Percentiles rank a stretch among this genome's conserved stretches.
Evolutionary conservation across 306 rosid species (phyloP).

Genomic region (Canavalia gladiata): DNA sequence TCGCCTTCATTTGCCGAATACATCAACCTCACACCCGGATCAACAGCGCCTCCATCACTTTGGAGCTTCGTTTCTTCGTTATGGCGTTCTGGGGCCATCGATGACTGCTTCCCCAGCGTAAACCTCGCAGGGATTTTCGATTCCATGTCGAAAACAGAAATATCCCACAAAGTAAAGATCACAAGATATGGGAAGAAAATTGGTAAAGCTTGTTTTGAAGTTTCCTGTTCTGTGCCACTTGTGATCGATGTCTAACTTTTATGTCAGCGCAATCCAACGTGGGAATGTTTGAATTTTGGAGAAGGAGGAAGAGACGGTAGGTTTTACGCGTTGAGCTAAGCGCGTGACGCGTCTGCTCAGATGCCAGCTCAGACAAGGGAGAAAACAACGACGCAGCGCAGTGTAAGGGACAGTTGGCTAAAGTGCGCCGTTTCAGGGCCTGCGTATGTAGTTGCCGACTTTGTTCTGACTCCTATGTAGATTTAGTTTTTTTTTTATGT

Average conservation of each 20-base stretch:
- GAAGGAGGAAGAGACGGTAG: constrained; percentile 6
- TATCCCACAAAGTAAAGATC: constrained; percentile 19
- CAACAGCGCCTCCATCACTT: constrained; percentile 51
- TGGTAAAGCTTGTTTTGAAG: constrained; percentile 16
- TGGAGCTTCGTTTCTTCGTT: constrained; percentile 33
- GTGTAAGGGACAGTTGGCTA: constrained; percentile 10
- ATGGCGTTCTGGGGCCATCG: constrained; percentile 74
- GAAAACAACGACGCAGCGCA: constrained; percentile 6
- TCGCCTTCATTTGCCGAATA: constrained; percentile 85
- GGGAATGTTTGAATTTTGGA: constrained; percentile 42
- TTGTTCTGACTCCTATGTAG: not conserved
- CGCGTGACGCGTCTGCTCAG: constrained; percentile 60
- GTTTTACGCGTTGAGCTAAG: constrained; percentile 39
- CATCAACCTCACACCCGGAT: constrained; percentile 80
- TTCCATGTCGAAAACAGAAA: constrained; percentile 59
- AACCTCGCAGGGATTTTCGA: constrained; percentile 68
- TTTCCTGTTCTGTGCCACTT: not conserved
- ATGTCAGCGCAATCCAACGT: constrained; percentile 2
- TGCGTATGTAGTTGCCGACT: not conserved
- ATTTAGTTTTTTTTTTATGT: too few species aligned
- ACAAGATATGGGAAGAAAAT: not conserved
- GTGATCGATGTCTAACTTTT: constrained; percentile 20
- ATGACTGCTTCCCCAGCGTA: constrained; percentile 82
- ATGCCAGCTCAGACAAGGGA: constrained; percentile 36
- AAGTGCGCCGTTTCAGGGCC: not conserved